These are phyloP conservation scores for Populus deltoides DNA, from an alignment of 345 rosid genomes.

Conservation along the genomic window DNA sequence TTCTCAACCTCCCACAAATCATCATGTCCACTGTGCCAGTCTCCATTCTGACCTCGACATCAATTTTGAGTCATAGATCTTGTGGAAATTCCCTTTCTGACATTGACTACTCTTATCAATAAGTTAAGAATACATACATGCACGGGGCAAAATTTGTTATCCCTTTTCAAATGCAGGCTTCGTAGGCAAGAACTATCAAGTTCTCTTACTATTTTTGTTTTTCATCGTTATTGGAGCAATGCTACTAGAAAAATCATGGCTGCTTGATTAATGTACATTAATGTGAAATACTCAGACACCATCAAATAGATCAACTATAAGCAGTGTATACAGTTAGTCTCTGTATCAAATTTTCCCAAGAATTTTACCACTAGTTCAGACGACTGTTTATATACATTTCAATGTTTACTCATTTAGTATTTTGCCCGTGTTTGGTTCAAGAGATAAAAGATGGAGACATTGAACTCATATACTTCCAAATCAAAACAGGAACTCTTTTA, in stretches of 20 bases:
- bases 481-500: no score
- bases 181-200: background rate
- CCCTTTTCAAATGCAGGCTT: background rate
- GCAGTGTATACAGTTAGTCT: background rate
- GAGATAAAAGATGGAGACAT: no score
- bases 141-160: background rate
- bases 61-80: background rate
- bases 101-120: background rate
- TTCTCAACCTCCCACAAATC: constrained; percentile 86
- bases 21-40: constrained; percentile 91
- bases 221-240: background rate
- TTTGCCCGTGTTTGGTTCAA: background rate
- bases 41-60: constrained; percentile 56
- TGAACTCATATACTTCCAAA: no score
- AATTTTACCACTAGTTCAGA: background rate
- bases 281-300: background rate
- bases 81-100: background rate
- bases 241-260: background rate
- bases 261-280: background rate
- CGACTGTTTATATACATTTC: background rate
- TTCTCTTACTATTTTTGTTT: background rate
- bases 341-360: background rate
- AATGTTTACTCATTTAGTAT: background rate
- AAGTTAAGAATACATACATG: background rate
- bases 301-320: background rate